Conservation (phyloP, 164 flowering plant species). For the Stephania japonica region DNA sequence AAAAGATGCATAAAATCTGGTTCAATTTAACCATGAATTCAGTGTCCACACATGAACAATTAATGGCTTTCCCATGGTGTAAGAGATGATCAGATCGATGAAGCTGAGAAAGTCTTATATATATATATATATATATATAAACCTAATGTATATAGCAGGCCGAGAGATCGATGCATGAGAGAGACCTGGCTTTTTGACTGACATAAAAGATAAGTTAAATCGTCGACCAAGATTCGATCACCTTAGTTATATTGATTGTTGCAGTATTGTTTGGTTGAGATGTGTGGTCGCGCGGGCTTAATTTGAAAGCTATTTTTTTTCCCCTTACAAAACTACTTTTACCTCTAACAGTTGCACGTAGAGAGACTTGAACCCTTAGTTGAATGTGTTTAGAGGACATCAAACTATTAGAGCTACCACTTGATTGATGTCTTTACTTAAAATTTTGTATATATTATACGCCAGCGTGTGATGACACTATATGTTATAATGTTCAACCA, state of each 20-base stretch:
- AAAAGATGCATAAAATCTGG: conserved; percentile 3
- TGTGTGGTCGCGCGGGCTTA: too few species aligned
- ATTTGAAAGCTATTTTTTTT: too few species aligned
- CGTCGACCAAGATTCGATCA: neutral
- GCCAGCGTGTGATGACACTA: neutral
- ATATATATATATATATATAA: neutral
- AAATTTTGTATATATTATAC: too few species aligned
- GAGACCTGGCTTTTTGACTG: neutral
- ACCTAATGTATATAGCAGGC: neutral
- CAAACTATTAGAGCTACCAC: too few species aligned
- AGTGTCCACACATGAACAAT: neutral
- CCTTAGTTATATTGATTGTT: neutral
- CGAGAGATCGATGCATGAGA: neutral
- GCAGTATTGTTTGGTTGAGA: neutral
- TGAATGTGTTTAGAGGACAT: neutral
- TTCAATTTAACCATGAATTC: neutral
- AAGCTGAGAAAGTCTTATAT: neutral
- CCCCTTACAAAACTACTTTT: too few species aligned
- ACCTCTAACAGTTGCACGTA: too few species aligned
- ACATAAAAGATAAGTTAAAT: neutral
- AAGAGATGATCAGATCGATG: neutral
- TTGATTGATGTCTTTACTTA: neutral
- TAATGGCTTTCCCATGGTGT: neutral
- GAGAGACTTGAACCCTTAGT: too few species aligned
- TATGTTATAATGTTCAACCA: too few species aligned